Evolutionary conservation across 495 filamentous ascomycete species (phyloP).

Genomic region (Achaetomiella virescens): DNA sequence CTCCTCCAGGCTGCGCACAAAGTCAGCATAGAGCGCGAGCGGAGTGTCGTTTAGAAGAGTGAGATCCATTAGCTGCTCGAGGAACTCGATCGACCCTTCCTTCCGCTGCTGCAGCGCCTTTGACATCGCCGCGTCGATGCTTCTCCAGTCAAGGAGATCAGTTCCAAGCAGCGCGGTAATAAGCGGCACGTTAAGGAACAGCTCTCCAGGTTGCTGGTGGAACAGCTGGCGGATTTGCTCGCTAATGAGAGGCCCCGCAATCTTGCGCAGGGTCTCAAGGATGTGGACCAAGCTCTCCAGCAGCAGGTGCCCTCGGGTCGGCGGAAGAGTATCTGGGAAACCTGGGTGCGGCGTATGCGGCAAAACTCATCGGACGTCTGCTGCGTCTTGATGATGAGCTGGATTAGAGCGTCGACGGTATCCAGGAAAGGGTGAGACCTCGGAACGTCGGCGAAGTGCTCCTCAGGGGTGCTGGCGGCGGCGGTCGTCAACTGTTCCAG

Average conservation of each 20-base stretch:
- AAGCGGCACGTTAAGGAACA: constrained; percentile 70
- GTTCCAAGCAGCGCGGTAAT: constrained; percentile 64
- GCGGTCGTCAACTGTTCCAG: constrained; percentile 64
- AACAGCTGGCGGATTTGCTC: constrained; percentile 64
- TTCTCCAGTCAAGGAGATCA: constrained; percentile 71
- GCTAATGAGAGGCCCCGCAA: constrained; percentile 65
- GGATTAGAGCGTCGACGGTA: constrained; percentile 50
- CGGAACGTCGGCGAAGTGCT: constrained; percentile 63
- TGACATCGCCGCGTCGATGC: constrained; percentile 70
- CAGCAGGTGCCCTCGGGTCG: constrained; percentile 53
- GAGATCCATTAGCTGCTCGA: constrained; percentile 67
- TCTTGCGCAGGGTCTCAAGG: constrained; percentile 71
- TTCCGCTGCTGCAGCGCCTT: constrained; percentile 65
- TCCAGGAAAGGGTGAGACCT: constrained; percentile 58
- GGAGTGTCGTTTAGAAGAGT: constrained; percentile 71
- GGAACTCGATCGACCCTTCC: constrained; percentile 62
- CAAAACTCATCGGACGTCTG: constrained; percentile 60
- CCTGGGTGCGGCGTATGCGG: constrained; percentile 62
- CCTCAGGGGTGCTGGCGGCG: constrained; percentile 58
- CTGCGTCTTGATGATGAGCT: constrained; percentile 48
- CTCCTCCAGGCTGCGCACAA: constrained; percentile 72
- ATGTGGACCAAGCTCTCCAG: constrained; percentile 79
- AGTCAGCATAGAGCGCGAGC: constrained; percentile 73
- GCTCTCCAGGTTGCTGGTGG: constrained; percentile 57
- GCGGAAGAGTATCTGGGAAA: constrained; percentile 62